Conservation (phyloP, 768 basidiomycete species). For the Pisolithus microcarpus region DNA sequence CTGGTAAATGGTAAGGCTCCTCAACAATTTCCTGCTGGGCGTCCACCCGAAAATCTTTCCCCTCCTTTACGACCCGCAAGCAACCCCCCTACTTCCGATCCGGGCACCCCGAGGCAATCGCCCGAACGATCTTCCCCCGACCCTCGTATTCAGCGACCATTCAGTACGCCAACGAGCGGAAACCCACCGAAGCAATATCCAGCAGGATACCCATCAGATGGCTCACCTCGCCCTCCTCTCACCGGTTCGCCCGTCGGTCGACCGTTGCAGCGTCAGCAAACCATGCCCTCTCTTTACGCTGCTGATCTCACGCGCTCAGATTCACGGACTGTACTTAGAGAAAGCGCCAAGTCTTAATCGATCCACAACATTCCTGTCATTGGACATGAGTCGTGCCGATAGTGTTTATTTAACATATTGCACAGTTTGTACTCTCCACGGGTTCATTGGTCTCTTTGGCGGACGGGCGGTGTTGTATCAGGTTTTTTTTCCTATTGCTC, state of each 20-base stretch:
- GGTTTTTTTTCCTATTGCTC: too few relatives aligned
- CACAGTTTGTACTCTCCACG: neutral
- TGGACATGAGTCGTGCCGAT: slow-evolving; percentile 9
- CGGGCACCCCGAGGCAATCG: neutral
- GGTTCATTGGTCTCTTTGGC: neutral
- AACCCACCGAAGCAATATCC: slow-evolving; percentile 5
- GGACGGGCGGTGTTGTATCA: neutral
- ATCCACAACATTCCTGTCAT: slow-evolving; percentile 7
- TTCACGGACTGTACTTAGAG: slow-evolving; percentile 17
- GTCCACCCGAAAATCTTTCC: slow-evolving; percentile 2
- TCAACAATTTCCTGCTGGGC: slow-evolving; percentile 25
- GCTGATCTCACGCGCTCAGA: slow-evolving; percentile 12
- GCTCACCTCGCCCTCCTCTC: neutral
- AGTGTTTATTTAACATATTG: neutral
- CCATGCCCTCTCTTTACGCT: slow-evolving; percentile 15
- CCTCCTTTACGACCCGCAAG: neutral
- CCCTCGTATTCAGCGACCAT: neutral
- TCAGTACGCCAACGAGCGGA: slow-evolving; percentile 1
- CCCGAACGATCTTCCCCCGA: neutral
- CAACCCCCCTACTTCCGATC: slow-evolving; percentile 3
- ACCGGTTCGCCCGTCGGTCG: slow-evolving; percentile 7
- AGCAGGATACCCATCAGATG: slow-evolving; percentile 4
- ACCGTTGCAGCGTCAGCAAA: slow-evolving; percentile 21
- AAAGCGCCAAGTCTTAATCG: slow-evolving; percentile 10
- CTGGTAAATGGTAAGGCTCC: slow-evolving; percentile 26